A percentile compares a stretch with the other conserved stretches of the same genome.
Evolutionary conservation across 1,139 yeast genomes (phyloP).

Genomic region (Saccharomycopsis phalli): DNA sequence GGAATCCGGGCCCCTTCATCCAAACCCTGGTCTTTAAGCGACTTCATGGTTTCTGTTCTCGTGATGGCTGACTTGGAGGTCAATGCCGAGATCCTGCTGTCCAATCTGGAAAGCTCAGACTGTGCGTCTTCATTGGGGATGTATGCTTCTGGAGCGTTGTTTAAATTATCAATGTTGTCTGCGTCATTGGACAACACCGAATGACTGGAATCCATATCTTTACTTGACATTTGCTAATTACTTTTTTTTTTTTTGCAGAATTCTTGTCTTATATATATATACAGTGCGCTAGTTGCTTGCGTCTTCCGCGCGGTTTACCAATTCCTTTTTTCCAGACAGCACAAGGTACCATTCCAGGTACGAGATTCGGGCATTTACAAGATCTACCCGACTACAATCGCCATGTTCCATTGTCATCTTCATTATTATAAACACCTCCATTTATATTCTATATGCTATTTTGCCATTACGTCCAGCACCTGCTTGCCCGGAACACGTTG

Average conservation of each 20-base stretch:
- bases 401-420: too few relatives aligned
- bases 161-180: not conserved
- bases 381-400: too few relatives aligned
- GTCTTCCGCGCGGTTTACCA: constrained; percentile 1
- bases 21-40: constrained; percentile 56
- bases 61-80: constrained; percentile 1
- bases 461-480: too few relatives aligned
- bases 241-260: not conserved
- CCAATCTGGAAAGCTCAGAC: constrained; percentile 31
- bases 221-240: not conserved
- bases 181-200: constrained; percentile 1
- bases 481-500: too few relatives aligned
- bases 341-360: too few relatives aligned
- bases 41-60: constrained; percentile 59
- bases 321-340: too few relatives aligned
- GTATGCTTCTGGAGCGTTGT: constrained; percentile 13
- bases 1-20: constrained; percentile 40
- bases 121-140: constrained; percentile 36
- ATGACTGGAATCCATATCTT: not conserved
- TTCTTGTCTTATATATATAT: not conserved
- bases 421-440: too few relatives aligned
- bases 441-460: too few relatives aligned
- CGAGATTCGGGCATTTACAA: too few relatives aligned
- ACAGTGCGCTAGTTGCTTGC: not conserved
- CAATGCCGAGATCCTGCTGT: constrained; percentile 27